phyloP scores from a whole-genome alignment of 2,329 filamentous ascomycete species.

The Colletotrichum eremochloae region DNA sequence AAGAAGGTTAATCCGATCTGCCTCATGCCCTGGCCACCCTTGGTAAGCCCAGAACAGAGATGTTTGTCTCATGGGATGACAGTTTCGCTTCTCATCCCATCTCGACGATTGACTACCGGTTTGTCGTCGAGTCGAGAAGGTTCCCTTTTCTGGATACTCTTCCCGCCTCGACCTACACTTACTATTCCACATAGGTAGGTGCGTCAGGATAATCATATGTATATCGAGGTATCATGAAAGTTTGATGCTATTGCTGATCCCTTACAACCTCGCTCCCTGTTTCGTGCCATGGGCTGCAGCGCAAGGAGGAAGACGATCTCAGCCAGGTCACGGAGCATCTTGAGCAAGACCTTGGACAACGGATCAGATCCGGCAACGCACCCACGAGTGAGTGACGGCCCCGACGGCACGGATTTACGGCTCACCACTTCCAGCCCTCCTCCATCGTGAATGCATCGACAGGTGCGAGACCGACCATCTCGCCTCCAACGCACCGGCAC shows the following conservation, averaged over 20 bases:
- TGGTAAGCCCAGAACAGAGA: not conserved
- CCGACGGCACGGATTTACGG: slow-evolving; percentile 25
- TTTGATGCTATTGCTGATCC: slow-evolving; percentile 12
- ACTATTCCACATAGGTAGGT: too few species aligned
- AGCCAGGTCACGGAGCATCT: not conserved
- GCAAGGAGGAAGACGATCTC: not conserved
- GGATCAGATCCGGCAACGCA: not conserved
- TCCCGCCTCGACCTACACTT: not conserved
- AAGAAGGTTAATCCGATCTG: slow-evolving; percentile 36
- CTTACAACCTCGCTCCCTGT: too few species aligned
- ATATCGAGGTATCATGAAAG: too few species aligned
- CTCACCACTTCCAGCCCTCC: not conserved
- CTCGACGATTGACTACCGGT: not conserved
- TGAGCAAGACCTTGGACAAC: not conserved
- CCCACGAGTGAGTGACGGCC: not conserved
- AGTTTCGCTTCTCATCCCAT: slow-evolving; percentile 30
- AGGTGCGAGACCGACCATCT: slow-evolving; percentile 7
- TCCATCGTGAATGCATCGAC: not conserved
- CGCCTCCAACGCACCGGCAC: slow-evolving; percentile 11
- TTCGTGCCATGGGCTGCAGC: too few species aligned
- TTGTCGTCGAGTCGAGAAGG: slow-evolving; percentile 11
- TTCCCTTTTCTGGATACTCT: slow-evolving; percentile 7
- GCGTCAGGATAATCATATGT: too few species aligned
- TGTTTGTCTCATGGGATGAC: slow-evolving; percentile 34
- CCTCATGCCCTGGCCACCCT: slow-evolving; percentile 30